Conservation (phyloP, 305 asterid genomes). For the Plantago rigida region DNA sequence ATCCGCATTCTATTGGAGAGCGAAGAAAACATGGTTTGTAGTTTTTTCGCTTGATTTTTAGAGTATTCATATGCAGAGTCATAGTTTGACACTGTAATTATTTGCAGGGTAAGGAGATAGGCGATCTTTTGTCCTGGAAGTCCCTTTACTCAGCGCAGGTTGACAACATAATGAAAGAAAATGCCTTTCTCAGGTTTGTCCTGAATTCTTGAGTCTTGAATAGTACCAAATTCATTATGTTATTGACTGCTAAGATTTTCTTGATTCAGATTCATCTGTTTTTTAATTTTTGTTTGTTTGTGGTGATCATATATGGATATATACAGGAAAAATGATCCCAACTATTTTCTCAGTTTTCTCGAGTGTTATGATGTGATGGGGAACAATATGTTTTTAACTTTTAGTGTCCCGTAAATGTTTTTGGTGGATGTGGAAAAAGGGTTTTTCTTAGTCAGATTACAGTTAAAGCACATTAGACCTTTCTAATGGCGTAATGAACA, state of each 20-base stretch:
- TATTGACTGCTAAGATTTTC: neutral
- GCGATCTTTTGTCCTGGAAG: constrained; percentile 70
- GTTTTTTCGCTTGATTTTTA: constrained; percentile 6
- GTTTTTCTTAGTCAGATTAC: no score
- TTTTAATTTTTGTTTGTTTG: neutral
- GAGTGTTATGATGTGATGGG: no score
- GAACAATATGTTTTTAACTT: no score
- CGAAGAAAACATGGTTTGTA: constrained; percentile 62
- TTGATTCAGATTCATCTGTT: neutral
- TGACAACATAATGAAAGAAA: constrained; percentile 49
- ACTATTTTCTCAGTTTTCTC: no score
- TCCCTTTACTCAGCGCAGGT: constrained; percentile 59
- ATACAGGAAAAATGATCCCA: no score
- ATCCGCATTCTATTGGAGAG: constrained; percentile 50
- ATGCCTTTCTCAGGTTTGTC: constrained; percentile 63
- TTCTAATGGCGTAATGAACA: no score
- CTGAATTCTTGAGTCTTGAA: constrained; percentile 8
- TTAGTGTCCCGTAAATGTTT: no score
- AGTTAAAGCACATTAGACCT: no score
- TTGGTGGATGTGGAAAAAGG: no score
- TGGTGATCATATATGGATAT: no score
- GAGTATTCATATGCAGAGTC: constrained; percentile 12
- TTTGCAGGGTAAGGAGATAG: constrained; percentile 62
- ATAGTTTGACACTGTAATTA: constrained; percentile 8
- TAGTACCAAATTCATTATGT: neutral